Conservation (phyloP, 768 basidiomycete genomes). For the Trametes punicea region DNA sequence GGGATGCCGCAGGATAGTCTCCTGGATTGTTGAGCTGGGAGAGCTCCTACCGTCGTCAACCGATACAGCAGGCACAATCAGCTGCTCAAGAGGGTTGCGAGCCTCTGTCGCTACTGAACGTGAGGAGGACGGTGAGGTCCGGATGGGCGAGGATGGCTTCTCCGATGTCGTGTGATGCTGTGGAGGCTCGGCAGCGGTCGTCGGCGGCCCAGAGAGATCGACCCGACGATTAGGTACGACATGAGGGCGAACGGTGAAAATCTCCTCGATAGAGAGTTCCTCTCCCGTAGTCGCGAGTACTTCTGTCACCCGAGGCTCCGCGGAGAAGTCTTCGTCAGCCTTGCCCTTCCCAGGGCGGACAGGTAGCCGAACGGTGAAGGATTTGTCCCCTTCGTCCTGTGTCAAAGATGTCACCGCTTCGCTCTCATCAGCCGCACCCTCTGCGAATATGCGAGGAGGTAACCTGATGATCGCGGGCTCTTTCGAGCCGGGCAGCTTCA, state of each 20-base stretch:
- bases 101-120: background rate
- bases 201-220: constrained; percentile 27
- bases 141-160: background rate
- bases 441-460: constrained; percentile 23
- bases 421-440: constrained; percentile 7
- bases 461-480: constrained; percentile 42
- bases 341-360: constrained; percentile 38
- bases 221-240: constrained; percentile 37
- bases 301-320: constrained; percentile 17
- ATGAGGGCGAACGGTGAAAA: constrained; percentile 55
- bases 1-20: constrained; percentile 43
- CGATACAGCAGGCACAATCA: constrained; percentile 2
- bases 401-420: constrained; percentile 1
- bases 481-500: constrained; percentile 57
- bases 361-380: constrained; percentile 53
- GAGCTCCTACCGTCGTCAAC: constrained; percentile 8
- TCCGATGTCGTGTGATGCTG: background rate
- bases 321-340: constrained; percentile 16
- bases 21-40: constrained; percentile 38
- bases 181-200: constrained; percentile 9
- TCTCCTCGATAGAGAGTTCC: constrained; percentile 48
- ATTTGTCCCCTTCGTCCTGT: constrained; percentile 44
- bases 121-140: constrained; percentile 16
- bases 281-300: constrained; percentile 28
- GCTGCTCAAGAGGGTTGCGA: constrained; percentile 8